A percentile compares a stretch with the other conserved stretches of the same genome.
Conservation (phyloP, 352 stramenopile genomes). For the Pythium monospermum region DNA sequence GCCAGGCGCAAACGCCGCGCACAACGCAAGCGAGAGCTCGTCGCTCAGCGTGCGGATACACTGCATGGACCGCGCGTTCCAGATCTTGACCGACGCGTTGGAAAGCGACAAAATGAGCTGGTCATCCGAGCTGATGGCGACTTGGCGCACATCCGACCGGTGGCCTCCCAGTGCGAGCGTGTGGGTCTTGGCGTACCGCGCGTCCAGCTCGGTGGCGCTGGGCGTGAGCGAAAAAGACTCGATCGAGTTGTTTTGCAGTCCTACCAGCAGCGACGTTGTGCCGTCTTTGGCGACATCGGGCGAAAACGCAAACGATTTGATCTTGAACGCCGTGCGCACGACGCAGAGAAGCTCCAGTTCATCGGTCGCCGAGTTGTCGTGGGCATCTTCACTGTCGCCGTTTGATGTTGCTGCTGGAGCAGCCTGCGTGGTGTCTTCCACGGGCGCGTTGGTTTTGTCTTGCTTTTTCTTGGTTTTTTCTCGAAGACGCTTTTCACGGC, state of each 20-base stretch:
- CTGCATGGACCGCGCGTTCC: slow-evolving; percentile 87
- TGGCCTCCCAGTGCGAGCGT: slow-evolving; percentile 81
- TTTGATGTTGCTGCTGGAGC: slow-evolving; percentile 28
- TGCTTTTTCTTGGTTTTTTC: slow-evolving; percentile 87
- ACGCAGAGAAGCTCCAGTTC: slow-evolving; percentile 85
- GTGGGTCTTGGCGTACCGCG: slow-evolving; percentile 59
- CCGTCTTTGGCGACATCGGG: slow-evolving; percentile 77
- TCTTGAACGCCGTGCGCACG: slow-evolving; percentile 77
- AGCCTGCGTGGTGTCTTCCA: slow-evolving; percentile 19
- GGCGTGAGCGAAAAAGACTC: slow-evolving; percentile 83
- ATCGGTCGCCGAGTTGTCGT: slow-evolving; percentile 68
- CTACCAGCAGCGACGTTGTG: slow-evolving; percentile 79
- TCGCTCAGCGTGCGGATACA: slow-evolving; percentile 88
- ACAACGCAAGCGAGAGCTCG: slow-evolving; percentile 87
- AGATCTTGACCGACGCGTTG: slow-evolving; percentile 88
- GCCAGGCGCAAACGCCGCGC: slow-evolving; percentile 92
- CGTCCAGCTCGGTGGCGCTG: slow-evolving; percentile 51
- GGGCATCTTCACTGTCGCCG: slow-evolving; percentile 36
- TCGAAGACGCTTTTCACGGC: slow-evolving; percentile 79
- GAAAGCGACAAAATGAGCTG: slow-evolving; percentile 88
- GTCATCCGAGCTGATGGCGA: slow-evolving; percentile 87
- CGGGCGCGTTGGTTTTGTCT: slow-evolving; percentile 22
- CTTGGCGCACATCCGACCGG: slow-evolving; percentile 88
- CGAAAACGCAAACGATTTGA: slow-evolving; percentile 87
- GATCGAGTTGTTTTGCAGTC: slow-evolving; percentile 90